phyloP scores from a whole-genome alignment of 805 yeast species.

The Yarrowia deformans region DNA sequence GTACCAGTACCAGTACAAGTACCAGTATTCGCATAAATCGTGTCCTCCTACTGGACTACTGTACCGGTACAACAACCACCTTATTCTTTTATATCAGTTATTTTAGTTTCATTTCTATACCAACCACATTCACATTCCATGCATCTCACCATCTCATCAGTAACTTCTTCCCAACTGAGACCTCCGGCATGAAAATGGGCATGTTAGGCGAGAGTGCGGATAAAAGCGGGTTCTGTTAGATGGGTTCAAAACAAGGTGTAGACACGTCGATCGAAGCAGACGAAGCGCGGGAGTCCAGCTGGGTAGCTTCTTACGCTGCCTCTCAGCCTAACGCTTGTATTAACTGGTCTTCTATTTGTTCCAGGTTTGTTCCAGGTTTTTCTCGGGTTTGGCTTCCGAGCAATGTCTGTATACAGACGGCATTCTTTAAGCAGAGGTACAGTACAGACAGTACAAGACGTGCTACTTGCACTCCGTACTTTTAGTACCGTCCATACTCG shows the following conservation, averaged over 20 bases:
- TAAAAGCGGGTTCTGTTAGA: not conserved
- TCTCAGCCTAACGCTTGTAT: not conserved
- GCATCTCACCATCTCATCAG: too few species aligned
- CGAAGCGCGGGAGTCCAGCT: not conserved
- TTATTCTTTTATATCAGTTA: too few species aligned
- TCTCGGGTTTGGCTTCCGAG: slow-evolving; percentile 4
- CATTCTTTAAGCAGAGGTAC: not conserved
- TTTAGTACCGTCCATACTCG: too few species aligned
- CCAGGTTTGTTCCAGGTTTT: not conserved
- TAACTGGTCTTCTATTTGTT: not conserved
- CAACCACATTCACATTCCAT: too few species aligned
- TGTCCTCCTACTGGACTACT: too few species aligned
- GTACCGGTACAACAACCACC: too few species aligned
- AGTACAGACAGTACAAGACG: too few species aligned
- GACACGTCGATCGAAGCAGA: not conserved
- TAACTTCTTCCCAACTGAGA: not conserved
- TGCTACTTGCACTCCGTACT: too few species aligned
- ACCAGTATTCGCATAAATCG: too few species aligned
- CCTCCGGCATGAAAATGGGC: not conserved
- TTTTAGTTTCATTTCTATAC: too few species aligned
- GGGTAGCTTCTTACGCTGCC: too few species aligned
- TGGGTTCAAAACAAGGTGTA: not conserved
- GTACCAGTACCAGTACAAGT: too few species aligned
- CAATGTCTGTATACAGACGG: not conserved
- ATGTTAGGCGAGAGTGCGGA: not conserved